These are phyloP conservation scores for Sporormia fimetaria DNA, from an alignment of 495 filamentous ascomycete genomes.

Conservation along the genomic window DNA sequence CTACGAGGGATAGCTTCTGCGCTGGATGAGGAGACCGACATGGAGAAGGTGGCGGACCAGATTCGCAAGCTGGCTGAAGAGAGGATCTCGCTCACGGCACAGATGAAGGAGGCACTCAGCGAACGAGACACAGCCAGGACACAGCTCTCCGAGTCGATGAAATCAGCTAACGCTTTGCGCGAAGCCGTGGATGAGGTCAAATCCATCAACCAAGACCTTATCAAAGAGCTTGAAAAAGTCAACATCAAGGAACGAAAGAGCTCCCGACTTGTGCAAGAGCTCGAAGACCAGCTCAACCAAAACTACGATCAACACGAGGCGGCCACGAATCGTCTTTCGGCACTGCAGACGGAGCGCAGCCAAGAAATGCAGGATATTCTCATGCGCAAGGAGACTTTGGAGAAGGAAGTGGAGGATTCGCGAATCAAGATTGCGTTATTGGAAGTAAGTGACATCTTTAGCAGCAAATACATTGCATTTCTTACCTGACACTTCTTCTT, in stretches of 20 bases:
- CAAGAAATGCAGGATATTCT: slow-evolving; percentile 48
- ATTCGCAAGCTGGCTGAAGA: slow-evolving; percentile 35
- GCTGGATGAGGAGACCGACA: slow-evolving; percentile 39
- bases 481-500: neutral
- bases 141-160: slow-evolving; percentile 37
- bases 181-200: slow-evolving; percentile 37
- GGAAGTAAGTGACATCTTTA: slow-evolving; percentile 47
- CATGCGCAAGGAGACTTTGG: slow-evolving; percentile 41
- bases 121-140: slow-evolving; percentile 63
- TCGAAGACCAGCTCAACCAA: slow-evolving; percentile 91
- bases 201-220: slow-evolving; percentile 30
- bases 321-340: slow-evolving; percentile 62
- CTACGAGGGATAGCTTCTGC: slow-evolving; percentile 40
- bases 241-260: slow-evolving; percentile 66
- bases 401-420: slow-evolving; percentile 47
- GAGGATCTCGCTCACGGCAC: slow-evolving; percentile 27
- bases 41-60: slow-evolving; percentile 38
- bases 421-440: slow-evolving; percentile 51
- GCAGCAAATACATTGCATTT: no score
- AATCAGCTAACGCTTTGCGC: slow-evolving; percentile 44
- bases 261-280: slow-evolving; percentile 79
- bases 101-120: slow-evolving; percentile 41
- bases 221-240: slow-evolving; percentile 45
- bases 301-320: slow-evolving; percentile 87
- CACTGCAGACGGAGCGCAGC: slow-evolving; percentile 56